A percentile compares a stretch with the other conserved stretches of the same genome.
These are phyloP conservation scores for Melastoma candidum DNA, from an alignment of 441 rosid species.

Conservation along the genomic window DNA sequence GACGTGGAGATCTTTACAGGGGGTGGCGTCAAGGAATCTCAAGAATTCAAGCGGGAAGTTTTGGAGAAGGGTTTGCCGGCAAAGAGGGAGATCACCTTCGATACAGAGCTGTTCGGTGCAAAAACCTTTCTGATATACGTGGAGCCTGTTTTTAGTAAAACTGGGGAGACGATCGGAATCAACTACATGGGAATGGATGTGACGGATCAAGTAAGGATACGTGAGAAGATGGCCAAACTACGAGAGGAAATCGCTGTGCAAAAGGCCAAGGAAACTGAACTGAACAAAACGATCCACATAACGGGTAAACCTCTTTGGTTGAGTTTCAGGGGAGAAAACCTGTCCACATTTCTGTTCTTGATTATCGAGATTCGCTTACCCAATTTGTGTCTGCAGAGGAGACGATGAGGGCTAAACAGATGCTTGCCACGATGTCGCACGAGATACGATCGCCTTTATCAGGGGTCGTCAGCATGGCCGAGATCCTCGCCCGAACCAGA, in stretches of 20 bases:
- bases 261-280: constrained; percentile 92
- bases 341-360: constrained; percentile 1
- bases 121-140: constrained; percentile 88
- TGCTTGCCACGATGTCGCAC: constrained; percentile 97
- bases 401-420: constrained; percentile 94
- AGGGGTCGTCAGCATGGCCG: constrained; percentile 95
- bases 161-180: constrained; percentile 80
- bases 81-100: constrained; percentile 87
- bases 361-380: constrained; percentile 1
- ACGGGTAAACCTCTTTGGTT: constrained; percentile 45
- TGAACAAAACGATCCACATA: constrained; percentile 89
- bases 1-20: constrained; percentile 88
- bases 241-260: constrained; percentile 93
- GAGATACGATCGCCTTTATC: constrained; percentile 94
- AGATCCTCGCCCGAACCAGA: constrained; percentile 67
- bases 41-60: constrained; percentile 89
- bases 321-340: constrained; percentile 4
- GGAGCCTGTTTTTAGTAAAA: constrained; percentile 89
- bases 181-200: constrained; percentile 98
- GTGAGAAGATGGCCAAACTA: constrained; percentile 79
- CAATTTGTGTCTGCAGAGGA: constrained; percentile 51
- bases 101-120: constrained; percentile 71
- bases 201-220: constrained; percentile 84
- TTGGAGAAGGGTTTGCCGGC: constrained; percentile 80
- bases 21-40: constrained; percentile 85